These are phyloP conservation scores for Nectriaceae sp. DNA, from an alignment of 2,329 filamentous ascomycete species.

Conservation along the genomic window DNA sequence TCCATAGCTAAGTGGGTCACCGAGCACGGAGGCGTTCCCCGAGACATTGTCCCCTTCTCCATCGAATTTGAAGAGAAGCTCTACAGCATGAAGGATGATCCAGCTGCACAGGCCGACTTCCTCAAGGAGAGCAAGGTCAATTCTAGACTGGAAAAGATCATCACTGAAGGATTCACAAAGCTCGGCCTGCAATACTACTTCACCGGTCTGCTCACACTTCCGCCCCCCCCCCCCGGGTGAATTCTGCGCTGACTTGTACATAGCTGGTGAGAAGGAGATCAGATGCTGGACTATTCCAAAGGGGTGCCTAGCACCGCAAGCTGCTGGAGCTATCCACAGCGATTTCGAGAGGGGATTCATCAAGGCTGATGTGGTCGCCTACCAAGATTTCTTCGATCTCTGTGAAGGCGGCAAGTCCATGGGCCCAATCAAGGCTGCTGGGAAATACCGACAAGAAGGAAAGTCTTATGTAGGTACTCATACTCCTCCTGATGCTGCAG, in stretches of 20 bases:
- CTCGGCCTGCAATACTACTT: constrained; percentile 48
- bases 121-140: constrained; percentile 43
- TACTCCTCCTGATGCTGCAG: not conserved
- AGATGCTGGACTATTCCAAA: constrained; percentile 45
- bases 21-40: constrained; percentile 42
- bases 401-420: constrained; percentile 46
- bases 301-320: constrained; percentile 42
- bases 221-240: not conserved
- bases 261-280: constrained; percentile 47
- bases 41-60: constrained; percentile 46
- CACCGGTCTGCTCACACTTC: constrained; percentile 32
- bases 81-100: constrained; percentile 40
- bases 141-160: constrained; percentile 43
- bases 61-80: constrained; percentile 49
- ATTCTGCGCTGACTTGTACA: constrained; percentile 3
- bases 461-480: constrained; percentile 40
- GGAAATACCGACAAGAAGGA: constrained; percentile 47
- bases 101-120: constrained; percentile 35
- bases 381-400: constrained; percentile 46
- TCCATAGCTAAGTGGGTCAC: constrained; percentile 47
- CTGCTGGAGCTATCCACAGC: constrained; percentile 43
- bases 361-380: constrained; percentile 48
- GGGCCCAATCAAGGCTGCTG: constrained; percentile 47
- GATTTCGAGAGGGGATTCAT: constrained; percentile 48
- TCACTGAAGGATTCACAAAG: constrained; percentile 46